Conservation (phyloP, 495 filamentous ascomycete species). For the Copromyces sp. region DNA sequence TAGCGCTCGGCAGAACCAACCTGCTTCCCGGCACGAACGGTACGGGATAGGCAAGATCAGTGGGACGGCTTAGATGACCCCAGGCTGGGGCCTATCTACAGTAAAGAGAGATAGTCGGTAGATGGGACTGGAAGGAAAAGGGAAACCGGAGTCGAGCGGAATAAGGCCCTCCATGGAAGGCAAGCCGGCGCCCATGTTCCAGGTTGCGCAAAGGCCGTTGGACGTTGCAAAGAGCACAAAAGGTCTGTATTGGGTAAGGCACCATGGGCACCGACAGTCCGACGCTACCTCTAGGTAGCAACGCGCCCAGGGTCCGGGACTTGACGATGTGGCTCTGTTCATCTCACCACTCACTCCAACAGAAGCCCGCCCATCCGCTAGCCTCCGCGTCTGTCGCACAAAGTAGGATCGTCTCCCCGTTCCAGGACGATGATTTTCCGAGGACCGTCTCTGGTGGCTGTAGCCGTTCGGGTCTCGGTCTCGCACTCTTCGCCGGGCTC, state of each 20-base stretch:
- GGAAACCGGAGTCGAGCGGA: background rate
- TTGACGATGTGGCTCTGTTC: background rate
- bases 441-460: background rate
- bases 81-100: background rate
- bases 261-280: background rate
- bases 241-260: background rate
- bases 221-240: background rate
- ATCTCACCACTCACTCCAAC: background rate
- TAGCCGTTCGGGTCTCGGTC: background rate
- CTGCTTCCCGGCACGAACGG: background rate
- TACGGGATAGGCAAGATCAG: background rate
- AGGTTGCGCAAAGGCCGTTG: background rate
- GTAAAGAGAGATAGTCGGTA: background rate
- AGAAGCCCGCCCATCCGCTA: slow-evolving; percentile 5
- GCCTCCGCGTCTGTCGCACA: slow-evolving; percentile 7
- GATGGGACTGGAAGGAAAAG: background rate
- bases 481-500: background rate
- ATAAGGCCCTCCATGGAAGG: background rate
- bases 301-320: background rate
- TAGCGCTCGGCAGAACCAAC: background rate
- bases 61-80: background rate
- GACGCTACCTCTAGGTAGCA: background rate
- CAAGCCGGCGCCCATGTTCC: background rate
- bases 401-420: background rate
- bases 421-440: background rate